Evolutionary conservation across 345 rosid species (phyloP).

Genomic region (Sisymbrium irio): DNA sequence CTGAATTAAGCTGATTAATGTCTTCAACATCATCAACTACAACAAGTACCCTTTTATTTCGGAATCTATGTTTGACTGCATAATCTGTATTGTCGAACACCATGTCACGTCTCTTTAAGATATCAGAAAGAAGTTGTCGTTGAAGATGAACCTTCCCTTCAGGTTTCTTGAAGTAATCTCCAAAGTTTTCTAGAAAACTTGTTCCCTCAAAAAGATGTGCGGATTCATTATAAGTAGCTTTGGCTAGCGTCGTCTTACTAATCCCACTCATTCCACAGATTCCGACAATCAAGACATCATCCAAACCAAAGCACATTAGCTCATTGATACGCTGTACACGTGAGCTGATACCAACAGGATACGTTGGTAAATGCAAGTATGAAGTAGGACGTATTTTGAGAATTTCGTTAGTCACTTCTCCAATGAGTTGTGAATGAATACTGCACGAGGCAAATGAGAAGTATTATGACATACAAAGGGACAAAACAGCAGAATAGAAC

Average conservation of each 20-base stretch:
- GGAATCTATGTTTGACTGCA: background rate
- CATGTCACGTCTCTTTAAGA: background rate
- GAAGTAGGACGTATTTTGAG: background rate
- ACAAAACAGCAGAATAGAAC: too few species aligned
- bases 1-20: background rate
- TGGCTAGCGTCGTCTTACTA: too few species aligned
- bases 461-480: too few species aligned
- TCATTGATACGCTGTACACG: background rate
- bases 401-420: too few species aligned
- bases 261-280: background rate
- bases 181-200: too few species aligned
- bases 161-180: too few species aligned
- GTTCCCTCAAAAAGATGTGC: too few species aligned
- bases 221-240: too few species aligned
- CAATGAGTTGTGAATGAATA: too few species aligned
- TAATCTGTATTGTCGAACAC: background rate
- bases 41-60: background rate
- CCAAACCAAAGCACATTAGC: background rate
- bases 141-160: background rate
- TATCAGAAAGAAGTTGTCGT: background rate
- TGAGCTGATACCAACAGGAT: background rate
- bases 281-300: background rate
- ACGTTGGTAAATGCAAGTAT: background rate
- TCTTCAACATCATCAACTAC: background rate
- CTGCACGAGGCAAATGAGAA: too few species aligned